Evolutionary conservation across 1,284 basidiomycete genomes (phyloP).

Genomic region (Trichosporon inkin): DNA sequence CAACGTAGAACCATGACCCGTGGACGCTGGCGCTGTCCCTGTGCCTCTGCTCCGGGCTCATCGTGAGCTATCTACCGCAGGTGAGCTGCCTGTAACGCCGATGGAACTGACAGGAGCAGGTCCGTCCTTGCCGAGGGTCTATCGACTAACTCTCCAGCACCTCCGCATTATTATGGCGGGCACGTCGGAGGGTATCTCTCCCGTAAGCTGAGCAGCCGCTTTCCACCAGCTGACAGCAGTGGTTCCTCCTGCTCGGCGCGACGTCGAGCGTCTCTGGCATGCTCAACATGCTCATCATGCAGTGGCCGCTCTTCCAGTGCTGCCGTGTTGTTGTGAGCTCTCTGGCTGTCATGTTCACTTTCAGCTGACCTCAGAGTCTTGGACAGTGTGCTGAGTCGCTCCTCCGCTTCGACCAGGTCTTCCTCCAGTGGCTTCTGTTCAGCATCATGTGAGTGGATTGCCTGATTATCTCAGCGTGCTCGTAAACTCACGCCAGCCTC

Average conservation of each 20-base stretch:
- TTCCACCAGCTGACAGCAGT: conserved; percentile 40
- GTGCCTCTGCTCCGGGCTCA: conserved; percentile 70
- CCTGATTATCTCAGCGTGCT: neutral
- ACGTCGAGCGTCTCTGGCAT: conserved; percentile 74
- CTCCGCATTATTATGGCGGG: conserved; percentile 54
- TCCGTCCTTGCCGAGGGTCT: neutral
- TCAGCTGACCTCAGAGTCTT: conserved; percentile 41
- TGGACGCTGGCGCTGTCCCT: conserved; percentile 65
- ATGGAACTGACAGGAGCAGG: neutral
- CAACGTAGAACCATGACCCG: conserved; percentile 20
- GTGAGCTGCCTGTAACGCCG: conserved; percentile 49
- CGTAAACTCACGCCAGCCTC: conserved; percentile 56
- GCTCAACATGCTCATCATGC: conserved; percentile 84
- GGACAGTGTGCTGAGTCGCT: conserved; percentile 75
- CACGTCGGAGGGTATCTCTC: conserved; percentile 83
- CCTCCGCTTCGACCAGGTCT: conserved; percentile 78
- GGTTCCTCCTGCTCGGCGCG: conserved; percentile 88
- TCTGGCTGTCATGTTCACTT: no score
- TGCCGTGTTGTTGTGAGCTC: conserved; percentile 54
- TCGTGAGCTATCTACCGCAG: conserved; percentile 85
- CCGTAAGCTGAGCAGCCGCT: no score
- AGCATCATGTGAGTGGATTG: conserved; percentile 64
- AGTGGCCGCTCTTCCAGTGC: conserved; percentile 80
- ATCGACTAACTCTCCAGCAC: conserved; percentile 18
- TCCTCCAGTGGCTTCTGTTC: conserved; percentile 82